phyloP scores from a whole-genome alignment of 2,329 filamentous ascomycete genomes.

The Boeremia exigua region DNA sequence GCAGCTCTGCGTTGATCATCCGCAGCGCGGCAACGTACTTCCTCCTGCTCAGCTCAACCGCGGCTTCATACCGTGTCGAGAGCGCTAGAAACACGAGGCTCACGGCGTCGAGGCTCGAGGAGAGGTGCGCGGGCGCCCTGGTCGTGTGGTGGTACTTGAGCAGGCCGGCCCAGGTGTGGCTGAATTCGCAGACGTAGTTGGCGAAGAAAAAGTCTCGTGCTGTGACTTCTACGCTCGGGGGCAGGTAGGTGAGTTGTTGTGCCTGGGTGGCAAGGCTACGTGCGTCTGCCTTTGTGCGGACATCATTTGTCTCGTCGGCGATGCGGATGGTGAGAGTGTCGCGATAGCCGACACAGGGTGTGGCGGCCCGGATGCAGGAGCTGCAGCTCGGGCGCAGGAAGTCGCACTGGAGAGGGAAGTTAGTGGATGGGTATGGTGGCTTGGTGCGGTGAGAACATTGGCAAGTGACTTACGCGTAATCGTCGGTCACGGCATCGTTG shows the following conservation, averaged over 20 bases:
- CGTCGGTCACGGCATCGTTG: slow-evolving; percentile 27
- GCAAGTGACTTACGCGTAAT: slow-evolving; percentile 18
- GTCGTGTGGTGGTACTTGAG: slow-evolving; percentile 21
- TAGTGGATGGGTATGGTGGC: too few species aligned
- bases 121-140: slow-evolving; percentile 27
- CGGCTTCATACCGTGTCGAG: slow-evolving; percentile 25
- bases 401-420: slow-evolving; percentile 29
- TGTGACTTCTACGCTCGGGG: slow-evolving; percentile 25
- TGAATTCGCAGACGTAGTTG: slow-evolving; percentile 35
- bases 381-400: slow-evolving; percentile 28
- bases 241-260: slow-evolving; percentile 13
- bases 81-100: slow-evolving; percentile 37
- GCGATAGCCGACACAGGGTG: slow-evolving; percentile 33
- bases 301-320: slow-evolving; percentile 31
- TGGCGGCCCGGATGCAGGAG: slow-evolving; percentile 28
- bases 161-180: slow-evolving; percentile 32
- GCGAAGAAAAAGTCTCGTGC: slow-evolving; percentile 34
- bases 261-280: background rate
- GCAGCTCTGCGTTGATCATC: slow-evolving; percentile 26
- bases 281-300: slow-evolving; percentile 21
- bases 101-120: slow-evolving; percentile 36
- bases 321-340: slow-evolving; percentile 31
- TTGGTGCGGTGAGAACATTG: background rate
- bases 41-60: slow-evolving; percentile 22
- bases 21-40: slow-evolving; percentile 37